Conservation (phyloP, 805 yeast species). For the Wickerhamiella nectarea region DNA sequence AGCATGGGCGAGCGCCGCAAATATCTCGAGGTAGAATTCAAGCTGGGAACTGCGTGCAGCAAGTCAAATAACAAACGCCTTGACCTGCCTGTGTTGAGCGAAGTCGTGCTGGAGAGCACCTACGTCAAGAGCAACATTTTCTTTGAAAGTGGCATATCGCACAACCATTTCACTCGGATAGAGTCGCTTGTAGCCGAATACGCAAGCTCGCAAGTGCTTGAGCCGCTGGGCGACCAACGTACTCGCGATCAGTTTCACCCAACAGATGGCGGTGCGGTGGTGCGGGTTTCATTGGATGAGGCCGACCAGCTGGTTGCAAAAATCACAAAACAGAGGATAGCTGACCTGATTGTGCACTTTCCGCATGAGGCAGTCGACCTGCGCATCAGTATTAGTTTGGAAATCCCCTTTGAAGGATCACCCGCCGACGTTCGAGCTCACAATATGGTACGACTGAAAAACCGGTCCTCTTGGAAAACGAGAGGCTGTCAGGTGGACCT, state of each 20-base stretch:
- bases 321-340: slow-evolving; percentile 60
- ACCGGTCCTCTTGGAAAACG: slow-evolving; percentile 59
- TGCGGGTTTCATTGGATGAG: slow-evolving; percentile 23
- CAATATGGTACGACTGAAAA: slow-evolving; percentile 49
- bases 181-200: slow-evolving; percentile 13
- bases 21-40: slow-evolving; percentile 35
- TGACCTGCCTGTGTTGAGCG: slow-evolving; percentile 24
- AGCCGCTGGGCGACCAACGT: slow-evolving; percentile 10
- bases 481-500: slow-evolving; percentile 31
- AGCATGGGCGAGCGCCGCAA: slow-evolving; percentile 18
- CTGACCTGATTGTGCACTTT: slow-evolving; percentile 54
- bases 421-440: slow-evolving; percentile 24
- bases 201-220: slow-evolving; percentile 12
- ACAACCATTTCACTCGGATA: slow-evolving; percentile 19
- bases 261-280: slow-evolving; percentile 10
- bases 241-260: slow-evolving; percentile 15
- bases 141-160: slow-evolving; percentile 22
- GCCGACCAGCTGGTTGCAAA: slow-evolving; percentile 34
- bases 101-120: slow-evolving; percentile 22
- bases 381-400: slow-evolving; percentile 61
- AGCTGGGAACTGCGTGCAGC: slow-evolving; percentile 24
- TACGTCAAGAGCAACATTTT: slow-evolving; percentile 20
- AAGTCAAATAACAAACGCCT: slow-evolving; percentile 21
- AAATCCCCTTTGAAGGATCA: slow-evolving; percentile 52
- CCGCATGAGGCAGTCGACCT: slow-evolving; percentile 71